These are phyloP conservation scores for Podila epigama DNA, from an alignment of 192 early-diverging fungal species.

Conservation along the genomic window DNA sequence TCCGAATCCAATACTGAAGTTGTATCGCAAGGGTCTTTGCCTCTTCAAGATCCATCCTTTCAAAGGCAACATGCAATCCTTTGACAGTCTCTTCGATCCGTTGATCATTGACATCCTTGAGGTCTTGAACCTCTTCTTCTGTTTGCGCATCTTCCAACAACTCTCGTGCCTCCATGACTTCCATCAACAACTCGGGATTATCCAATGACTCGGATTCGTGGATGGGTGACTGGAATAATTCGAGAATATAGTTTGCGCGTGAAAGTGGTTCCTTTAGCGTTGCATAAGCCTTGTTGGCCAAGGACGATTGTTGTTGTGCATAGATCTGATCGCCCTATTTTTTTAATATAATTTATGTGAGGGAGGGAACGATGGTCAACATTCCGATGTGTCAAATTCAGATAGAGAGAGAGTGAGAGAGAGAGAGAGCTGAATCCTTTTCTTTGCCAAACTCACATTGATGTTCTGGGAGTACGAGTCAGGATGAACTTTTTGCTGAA, in stretches of 20 bases:
- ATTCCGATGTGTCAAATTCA: background rate
- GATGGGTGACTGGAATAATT: slow-evolving; percentile 60
- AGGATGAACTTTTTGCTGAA: slow-evolving; percentile 88
- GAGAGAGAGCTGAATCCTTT: background rate
- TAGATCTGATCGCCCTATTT: slow-evolving; percentile 66
- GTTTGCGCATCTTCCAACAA: slow-evolving; percentile 71
- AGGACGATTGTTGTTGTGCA: slow-evolving; percentile 77
- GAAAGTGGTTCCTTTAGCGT: slow-evolving; percentile 79
- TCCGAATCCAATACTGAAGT: slow-evolving; percentile 82
- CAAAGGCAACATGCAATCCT: slow-evolving; percentile 64
- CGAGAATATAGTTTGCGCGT: slow-evolving; percentile 83
- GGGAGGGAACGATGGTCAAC: background rate
- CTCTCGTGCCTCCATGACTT: slow-evolving; percentile 83
- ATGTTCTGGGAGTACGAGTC: slow-evolving; percentile 76
- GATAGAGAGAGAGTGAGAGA: background rate
- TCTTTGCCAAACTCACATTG: slow-evolving; percentile 48
- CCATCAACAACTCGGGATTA: slow-evolving; percentile 80
- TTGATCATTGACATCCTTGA: slow-evolving; percentile 68
- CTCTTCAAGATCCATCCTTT: slow-evolving; percentile 50
- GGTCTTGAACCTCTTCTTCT: slow-evolving; percentile 66
- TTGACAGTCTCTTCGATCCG: slow-evolving; percentile 55
- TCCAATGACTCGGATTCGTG: slow-evolving; percentile 68
- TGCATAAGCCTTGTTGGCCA: slow-evolving; percentile 89
- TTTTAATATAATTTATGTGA: background rate
- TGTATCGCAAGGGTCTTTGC: slow-evolving; percentile 74